Evolutionary conservation across 2,329 filamentous ascomycete genomes (phyloP), one percentile per base, ranked within the genome.

Genomic region (Botrytis cinerea): DNA sequence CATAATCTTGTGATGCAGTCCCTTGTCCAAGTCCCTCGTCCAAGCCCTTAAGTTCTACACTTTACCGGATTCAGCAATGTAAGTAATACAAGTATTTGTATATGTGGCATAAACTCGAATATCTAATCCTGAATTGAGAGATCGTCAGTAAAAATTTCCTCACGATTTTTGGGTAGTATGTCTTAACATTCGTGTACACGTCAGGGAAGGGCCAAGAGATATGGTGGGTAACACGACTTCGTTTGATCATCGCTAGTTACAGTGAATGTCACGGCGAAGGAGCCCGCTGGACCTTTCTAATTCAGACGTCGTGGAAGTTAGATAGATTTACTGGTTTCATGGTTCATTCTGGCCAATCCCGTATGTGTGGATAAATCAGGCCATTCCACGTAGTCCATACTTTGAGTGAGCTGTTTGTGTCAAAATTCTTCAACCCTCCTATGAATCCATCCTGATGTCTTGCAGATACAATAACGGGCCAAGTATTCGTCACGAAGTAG

Each of bases 331-430:
- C 28, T 51, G 10, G 48, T 25, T 51, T 32, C 35, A 57, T 57
- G 9, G 8, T 45, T 57, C 28, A 20, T 57, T 68, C n/a, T 25
- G n/a, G 25, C 18, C 35, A 69, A 57, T 43, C 18, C n/a, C 14
- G 18, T 22, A 32, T 8, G 25, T 28, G 3, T 43, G 66, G n/a
- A 28, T 69, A 25, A 57, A 69, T 69, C 38, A 43, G 48, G n/a
- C 51, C 18, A 69, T 43, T 57, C 48, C 66, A 69, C 66, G 48
- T 69, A 57, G 22, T 32, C n/a, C 18, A 43, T 57, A n/a, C 35
- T 28, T 57, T 45, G 66, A 14, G n/a, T 57, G 48, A 67, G 48
- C 38, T 43, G 35, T 69, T 25, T 38, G n/a, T 43, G 35, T 69
- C 35, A 57, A 35, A 43, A 43, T 43, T 16, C 3, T 28, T 22